phyloP scores from a whole-genome alignment of 495 filamentous ascomycete genomes.

The Penicillium coffeae region DNA sequence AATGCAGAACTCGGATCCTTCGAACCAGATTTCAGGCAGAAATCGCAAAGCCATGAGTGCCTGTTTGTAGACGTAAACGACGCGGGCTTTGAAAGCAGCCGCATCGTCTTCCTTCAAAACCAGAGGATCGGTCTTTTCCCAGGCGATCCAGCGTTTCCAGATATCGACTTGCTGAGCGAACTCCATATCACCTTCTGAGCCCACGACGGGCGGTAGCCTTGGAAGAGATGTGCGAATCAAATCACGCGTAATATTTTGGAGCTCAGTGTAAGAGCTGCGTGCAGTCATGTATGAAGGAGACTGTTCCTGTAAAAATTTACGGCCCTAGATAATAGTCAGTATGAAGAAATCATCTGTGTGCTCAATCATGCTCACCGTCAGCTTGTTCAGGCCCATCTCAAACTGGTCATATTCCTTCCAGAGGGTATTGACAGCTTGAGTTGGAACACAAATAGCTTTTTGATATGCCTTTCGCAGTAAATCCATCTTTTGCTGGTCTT shows the following conservation, averaged over 20 bases:
- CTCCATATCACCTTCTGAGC: conserved; percentile 82
- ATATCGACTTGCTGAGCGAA: conserved; percentile 81
- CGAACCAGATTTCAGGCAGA: conserved; percentile 92
- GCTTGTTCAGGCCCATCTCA: conserved; percentile 87
- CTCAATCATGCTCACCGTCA: conserved; percentile 52
- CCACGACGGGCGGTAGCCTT: conserved; percentile 72
- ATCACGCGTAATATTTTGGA: conserved; percentile 79
- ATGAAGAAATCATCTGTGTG: conserved; percentile 16
- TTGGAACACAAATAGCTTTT: conserved; percentile 79
- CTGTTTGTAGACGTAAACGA: conserved; percentile 90
- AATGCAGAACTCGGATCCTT: conserved; percentile 91
- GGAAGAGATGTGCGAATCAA: conserved; percentile 75
- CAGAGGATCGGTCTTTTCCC: conserved; percentile 90
- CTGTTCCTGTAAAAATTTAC: conserved; percentile 87
- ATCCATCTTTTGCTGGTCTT: conserved; percentile 98
- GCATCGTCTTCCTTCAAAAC: conserved; percentile 76
- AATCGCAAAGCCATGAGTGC: conserved; percentile 90
- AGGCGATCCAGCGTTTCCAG: conserved; percentile 90
- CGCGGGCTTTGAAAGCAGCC: conserved; percentile 64
- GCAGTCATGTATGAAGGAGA: conserved; percentile 93
- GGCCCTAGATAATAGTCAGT: conserved; percentile 53
- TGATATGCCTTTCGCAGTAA: conserved; percentile 85
- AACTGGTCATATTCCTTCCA: conserved; percentile 99
- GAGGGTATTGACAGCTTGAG: conserved; percentile 68
- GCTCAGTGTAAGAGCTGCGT: conserved; percentile 72